phyloP scores from a whole-genome alignment of 2,329 filamentous ascomycete species.

The Neonectria hederae region DNA sequence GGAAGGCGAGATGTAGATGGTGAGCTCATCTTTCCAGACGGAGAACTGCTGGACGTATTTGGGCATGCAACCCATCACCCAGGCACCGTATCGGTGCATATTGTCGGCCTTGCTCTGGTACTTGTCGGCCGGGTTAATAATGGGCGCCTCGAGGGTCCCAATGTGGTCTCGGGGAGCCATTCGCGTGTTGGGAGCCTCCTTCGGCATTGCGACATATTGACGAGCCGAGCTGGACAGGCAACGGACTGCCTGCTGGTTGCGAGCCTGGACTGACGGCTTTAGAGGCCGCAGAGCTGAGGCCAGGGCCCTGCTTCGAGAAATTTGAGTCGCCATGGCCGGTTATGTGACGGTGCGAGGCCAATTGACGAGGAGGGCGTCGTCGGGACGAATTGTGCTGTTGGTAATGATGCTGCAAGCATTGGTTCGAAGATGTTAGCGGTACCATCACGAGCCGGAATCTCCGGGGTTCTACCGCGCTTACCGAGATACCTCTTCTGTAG shows the following conservation, averaged over 20 bases:
- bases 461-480: conserved; percentile 46
- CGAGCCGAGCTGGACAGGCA: conserved; percentile 61
- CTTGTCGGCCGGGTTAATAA: conserved; percentile 94
- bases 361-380: conserved; percentile 52
- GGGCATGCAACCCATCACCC: conserved; percentile 94
- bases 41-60: conserved; percentile 99
- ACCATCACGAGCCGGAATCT: conserved; percentile 27
- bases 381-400: conserved; percentile 43
- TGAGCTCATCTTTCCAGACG: conserved; percentile 99
- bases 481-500: conserved; percentile 23
- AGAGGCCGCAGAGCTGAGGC: conserved; percentile 65
- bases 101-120: conserved; percentile 86
- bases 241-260: conserved; percentile 54
- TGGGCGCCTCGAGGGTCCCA: conserved; percentile 76
- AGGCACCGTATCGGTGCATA: conserved; percentile 94
- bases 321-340: conserved; percentile 67
- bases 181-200: conserved; percentile 73
- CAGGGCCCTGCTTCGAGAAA: conserved; percentile 65
- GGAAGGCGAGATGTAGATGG: conserved; percentile 88
- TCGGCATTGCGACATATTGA: conserved; percentile 64
- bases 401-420: conserved; percentile 45
- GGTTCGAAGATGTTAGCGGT: conserved; percentile 39
- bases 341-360: conserved; percentile 50
- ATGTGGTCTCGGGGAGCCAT: conserved; percentile 66
- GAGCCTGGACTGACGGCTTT: conserved; percentile 54